Evolutionary conservation across 2,329 filamentous ascomycete genomes (phyloP), one percentile per base, ranked within the genome.

Genomic region (Penicillium sp.): DNA sequence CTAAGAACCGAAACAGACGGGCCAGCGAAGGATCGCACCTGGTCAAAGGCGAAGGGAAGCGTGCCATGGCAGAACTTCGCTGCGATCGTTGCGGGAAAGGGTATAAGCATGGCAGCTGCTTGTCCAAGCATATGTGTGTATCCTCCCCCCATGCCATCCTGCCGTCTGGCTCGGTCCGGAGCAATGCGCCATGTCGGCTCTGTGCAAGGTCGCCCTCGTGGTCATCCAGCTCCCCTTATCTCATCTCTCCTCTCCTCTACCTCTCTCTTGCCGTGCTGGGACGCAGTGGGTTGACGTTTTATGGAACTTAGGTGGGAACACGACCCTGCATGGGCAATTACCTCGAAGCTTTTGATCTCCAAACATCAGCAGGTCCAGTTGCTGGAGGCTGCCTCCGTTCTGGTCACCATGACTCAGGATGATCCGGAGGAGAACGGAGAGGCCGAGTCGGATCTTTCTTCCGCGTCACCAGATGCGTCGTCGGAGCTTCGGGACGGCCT

Each of bases 81-180:
- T 98, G 93, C 77, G 88, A 95, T 69, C 91, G 90, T 73, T 98
- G 93, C 77, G 91, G 91, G 72, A 98, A 98, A 80, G 89, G 89
- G 75, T 98, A 98, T 82, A 98, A 98, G 83, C 93, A 98, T 80
- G 95, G 90, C 83, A 97, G 93, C 78, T 98, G 93, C 83, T 83
- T 98, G 78, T 94, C 88, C 71, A 98, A 97, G 82, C 93, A 98
- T 84, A 85, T 96, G 93, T 97, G 84, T 82, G 93, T 95, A 79
- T 70, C 59, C 76, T 78, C 82, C 79, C 74, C n/a, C n/a, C n/a
- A n/a, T 73, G 73, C 72, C 67, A 69, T 62, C 57, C 62, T 59
- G 53, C 68, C 64, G 66, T 51, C 32, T 69, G 65, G 66, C 59
- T 63, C 63, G 66, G 64, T 67, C 65, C 67, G 70, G 69, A 61